Evolutionary conservation across 2,329 filamentous ascomycete species (phyloP), one percentile per base, ranked within the genome.

Genomic region (Sporothrix brasiliensis): DNA sequence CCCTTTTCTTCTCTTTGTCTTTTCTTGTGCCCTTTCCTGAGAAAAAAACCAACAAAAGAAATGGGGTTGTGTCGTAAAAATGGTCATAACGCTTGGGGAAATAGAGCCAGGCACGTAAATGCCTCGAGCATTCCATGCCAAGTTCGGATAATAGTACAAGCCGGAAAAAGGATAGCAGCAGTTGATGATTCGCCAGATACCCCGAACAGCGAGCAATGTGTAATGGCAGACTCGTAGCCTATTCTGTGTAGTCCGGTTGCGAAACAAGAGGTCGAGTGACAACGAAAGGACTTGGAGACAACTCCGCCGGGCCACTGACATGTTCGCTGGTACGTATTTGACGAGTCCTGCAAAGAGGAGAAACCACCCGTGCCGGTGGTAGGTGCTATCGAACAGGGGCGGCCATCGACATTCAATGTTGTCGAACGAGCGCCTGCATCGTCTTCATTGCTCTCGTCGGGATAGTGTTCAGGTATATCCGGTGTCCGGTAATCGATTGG

Each of bases 101-200:
- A 63, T 13, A 27, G 39, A 47, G 47, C 16, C 4, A 21, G 30
- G 21, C 58, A 63, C 27, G 41, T 16, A 3, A 63, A 63, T 63
- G 58, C 58, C 41, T 47, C 58, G n/a, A 2, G 13, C 13, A 30
- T 13, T 13, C n/a, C 39, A 27, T n/a, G 58, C 21, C n/a, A 41
- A 27, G n/a, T 47, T 47, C 56, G n/a, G 24, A 21, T 47, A 41
- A 63, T 63, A 27, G 21, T 47, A 63, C 39, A 63, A 47, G 58
- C 58, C 39, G 24, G 58, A 34, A 13, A 21, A 10, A 27, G 39
- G 3, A 14, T 19, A 39, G 39, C 21, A 21, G 58, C 58, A 63
- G 39, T 39, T 47, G 10, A 10, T 14, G 39, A 44, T 39, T 44
- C 41, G 41, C 11, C 6, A 27, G 11, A 3, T 47, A 16, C 19